Percentiles rank a stretch among this genome's conserved stretches.
Conservation (phyloP, 176 grass and related monocot species). For the Zoysia pacifica region DNA sequence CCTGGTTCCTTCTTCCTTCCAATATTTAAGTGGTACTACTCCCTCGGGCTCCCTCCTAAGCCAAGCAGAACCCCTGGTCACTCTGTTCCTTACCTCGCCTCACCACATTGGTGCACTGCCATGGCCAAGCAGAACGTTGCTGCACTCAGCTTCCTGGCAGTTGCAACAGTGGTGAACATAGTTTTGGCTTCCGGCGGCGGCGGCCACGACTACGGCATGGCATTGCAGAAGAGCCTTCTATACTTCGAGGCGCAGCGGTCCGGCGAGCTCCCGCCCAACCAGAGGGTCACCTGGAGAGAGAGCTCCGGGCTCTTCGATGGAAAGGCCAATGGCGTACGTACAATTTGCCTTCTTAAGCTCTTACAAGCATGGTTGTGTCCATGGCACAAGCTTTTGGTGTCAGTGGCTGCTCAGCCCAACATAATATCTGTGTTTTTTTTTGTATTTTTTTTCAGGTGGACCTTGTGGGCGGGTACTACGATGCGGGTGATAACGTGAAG, state of each 20-base stretch:
- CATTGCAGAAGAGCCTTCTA: slow-evolving; percentile 82
- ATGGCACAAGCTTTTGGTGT: no score
- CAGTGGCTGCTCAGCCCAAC: no score
- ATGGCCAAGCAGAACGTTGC: slow-evolving; percentile 33
- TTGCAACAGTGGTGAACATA: slow-evolving; percentile 25
- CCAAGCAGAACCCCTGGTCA: slow-evolving; percentile 20
- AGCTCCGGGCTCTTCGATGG: slow-evolving; percentile 87
- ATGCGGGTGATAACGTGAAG: slow-evolving; percentile 92
- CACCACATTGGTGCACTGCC: slow-evolving; percentile 19
- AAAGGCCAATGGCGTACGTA: slow-evolving; percentile 76
- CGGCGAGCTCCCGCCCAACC: slow-evolving; percentile 64
- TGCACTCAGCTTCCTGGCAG: slow-evolving; percentile 17
- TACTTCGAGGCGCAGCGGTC: slow-evolving; percentile 96
- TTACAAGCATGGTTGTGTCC: neutral
- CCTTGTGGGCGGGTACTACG: slow-evolving; percentile 92
- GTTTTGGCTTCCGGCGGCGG: slow-evolving; percentile 18
- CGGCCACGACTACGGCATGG: slow-evolving; percentile 74
- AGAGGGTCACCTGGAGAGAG: slow-evolving; percentile 77
- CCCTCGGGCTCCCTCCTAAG: slow-evolving; percentile 11
- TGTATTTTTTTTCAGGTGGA: slow-evolving; percentile 48
- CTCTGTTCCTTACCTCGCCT: neutral
- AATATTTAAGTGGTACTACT: slow-evolving; percentile 19
- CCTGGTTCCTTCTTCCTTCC: slow-evolving; percentile 33
- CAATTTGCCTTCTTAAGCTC: neutral
- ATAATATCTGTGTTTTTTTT: neutral